Conservation (phyloP, 2,329 filamentous ascomycete species). For the Diaporthe caulivora region DNA sequence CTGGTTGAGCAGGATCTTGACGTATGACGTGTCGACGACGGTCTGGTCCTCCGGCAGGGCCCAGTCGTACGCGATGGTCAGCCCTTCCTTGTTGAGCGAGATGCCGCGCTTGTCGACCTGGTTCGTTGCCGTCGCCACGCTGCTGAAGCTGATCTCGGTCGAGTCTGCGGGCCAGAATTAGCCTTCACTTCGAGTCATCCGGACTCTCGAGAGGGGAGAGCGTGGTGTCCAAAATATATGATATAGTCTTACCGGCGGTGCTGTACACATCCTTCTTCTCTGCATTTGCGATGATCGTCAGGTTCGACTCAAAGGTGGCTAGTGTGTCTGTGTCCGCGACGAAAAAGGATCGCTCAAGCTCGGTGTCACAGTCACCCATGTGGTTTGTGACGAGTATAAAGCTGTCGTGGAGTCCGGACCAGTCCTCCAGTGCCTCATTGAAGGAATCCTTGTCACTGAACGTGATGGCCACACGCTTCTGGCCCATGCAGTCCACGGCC, state of each 20-base stretch:
- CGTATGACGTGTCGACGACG: constrained; percentile 40
- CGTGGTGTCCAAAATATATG: too few relatives aligned
- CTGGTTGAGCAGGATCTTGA: constrained; percentile 43
- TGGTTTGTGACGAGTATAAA: constrained; percentile 45
- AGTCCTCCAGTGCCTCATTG: constrained; percentile 41
- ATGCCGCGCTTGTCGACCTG: constrained; percentile 41
- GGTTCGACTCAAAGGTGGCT: constrained; percentile 33
- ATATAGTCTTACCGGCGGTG: constrained; percentile 41
- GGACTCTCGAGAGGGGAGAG: neutral
- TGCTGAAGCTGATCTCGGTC: constrained; percentile 43
- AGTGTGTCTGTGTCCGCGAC: constrained; percentile 41
- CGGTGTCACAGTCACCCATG: constrained; percentile 42
- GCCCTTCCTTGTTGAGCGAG: constrained; percentile 40
- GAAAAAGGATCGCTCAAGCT: constrained; percentile 44
- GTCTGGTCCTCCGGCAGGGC: constrained; percentile 41
- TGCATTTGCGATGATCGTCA: constrained; percentile 41
- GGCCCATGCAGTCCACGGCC: constrained; percentile 66
- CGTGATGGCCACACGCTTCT: constrained; percentile 55
- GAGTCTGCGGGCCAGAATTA: neutral
- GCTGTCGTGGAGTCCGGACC: constrained; percentile 40
- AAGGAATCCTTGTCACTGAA: constrained; percentile 42
- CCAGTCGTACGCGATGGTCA: constrained; percentile 42
- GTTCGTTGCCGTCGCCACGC: constrained; percentile 37
- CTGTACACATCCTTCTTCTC: constrained; percentile 44
- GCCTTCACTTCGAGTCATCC: neutral